Evolutionary conservation across 345 rosid species (phyloP), one percentile per base, ranked within the genome.

Genomic region (Raphanus raphanistrum): DNA sequence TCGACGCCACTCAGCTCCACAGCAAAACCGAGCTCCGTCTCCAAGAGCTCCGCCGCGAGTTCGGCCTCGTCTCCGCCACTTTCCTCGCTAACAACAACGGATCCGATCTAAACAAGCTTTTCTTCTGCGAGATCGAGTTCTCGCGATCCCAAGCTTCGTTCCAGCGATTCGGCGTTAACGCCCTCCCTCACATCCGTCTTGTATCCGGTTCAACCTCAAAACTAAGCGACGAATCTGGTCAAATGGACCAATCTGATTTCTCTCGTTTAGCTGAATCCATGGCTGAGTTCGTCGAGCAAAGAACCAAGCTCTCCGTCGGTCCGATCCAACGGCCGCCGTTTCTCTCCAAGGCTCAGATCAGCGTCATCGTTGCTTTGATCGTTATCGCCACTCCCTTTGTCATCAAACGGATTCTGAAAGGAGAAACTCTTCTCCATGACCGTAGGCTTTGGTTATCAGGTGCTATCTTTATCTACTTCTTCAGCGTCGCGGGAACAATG

Each of bases 91-190:
- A 89, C 87, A 87, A 92, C 84, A 83, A 80, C 10, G 68, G 82
- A 13, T 66, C 85, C 72, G 73, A 84, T 25, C 13, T 13, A 10
- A 70, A 81, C 13, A 86, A 85, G 82, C 91, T 92, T 70, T 92
- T 92, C 91, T 89, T 92, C 90, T 81, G 89, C 79, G 90, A 89
- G 70, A 80, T 92, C 78, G 97, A 92, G 72, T 93, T 93, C 82
- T 85, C 86, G 21, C 84, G 85, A 10, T 78, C 94, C 11, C 94
- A 90, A 58, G 80, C 90, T 16, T 83, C 90, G 7, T 93, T 93
- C 82, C 73, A 80, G 58, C 88, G 84, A 31, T 93, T 93, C 72
- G 97, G 90, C 27, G 98, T 93, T 71, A 89, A 90, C 78, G 84
- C 98, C 26, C 83, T 89, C 16, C 98, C 98, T 16, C 97, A 93